A percentile compares a stretch with the other conserved stretches of the same genome.
Conservation (phyloP, 441 rosid genomes). For the Pelargonium myrrhifolium region DNA sequence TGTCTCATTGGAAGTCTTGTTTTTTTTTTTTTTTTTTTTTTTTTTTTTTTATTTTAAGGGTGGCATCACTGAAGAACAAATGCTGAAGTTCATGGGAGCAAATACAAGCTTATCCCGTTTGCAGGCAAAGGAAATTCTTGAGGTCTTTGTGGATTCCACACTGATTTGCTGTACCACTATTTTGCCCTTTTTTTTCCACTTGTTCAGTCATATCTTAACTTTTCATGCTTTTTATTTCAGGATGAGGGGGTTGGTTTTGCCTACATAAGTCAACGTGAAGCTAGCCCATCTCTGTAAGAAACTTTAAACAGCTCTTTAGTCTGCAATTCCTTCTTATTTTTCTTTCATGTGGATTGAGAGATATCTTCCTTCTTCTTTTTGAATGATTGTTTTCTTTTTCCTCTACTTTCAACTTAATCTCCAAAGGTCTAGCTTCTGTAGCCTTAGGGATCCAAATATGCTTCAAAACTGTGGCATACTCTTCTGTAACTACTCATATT, state of each 20-base stretch:
- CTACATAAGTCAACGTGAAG: conserved; percentile 78
- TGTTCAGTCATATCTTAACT: conserved; percentile 13
- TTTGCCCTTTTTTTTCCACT: conserved; percentile 10
- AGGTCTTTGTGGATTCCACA: conserved; percentile 41
- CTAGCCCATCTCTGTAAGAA: conserved; percentile 80
- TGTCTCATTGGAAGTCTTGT: conserved; percentile 16
- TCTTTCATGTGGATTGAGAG: conserved; percentile 10
- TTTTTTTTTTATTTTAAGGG: conserved; percentile 37
- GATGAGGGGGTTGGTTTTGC: conserved; percentile 85
- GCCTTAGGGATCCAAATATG: background rate
- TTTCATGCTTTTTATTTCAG: conserved; percentile 33
- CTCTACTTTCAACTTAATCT: background rate
- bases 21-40: conserved; percentile 13
- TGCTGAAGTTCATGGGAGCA: conserved; percentile 94
- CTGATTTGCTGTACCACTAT: conserved; percentile 14
- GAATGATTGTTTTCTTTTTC: background rate
- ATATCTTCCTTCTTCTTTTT: background rate
- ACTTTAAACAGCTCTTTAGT: conserved; percentile 22
- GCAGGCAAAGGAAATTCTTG: conserved; percentile 74
- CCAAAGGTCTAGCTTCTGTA: background rate
- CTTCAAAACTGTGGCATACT: conserved; percentile 1
- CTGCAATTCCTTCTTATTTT: conserved; percentile 12
- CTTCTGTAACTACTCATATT: background rate
- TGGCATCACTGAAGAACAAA: conserved; percentile 92
- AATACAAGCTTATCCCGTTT: conserved; percentile 58